Base-by-base conservation (phyloP, 306 rosid genomes). In the Arachis hypogaea region DNA sequence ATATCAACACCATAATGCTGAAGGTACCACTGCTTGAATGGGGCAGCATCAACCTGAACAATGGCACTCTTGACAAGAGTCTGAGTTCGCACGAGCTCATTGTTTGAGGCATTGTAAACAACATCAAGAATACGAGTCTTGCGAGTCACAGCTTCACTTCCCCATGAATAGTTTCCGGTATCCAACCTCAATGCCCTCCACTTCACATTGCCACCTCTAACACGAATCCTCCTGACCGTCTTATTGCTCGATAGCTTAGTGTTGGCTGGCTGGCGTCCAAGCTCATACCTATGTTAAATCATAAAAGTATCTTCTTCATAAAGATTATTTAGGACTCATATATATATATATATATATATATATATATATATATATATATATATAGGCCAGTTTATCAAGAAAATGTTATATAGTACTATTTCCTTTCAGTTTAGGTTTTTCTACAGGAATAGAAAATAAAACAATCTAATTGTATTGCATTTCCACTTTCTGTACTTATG, bases 1-100 rank as follows among this genome's bases (percentile, higher is more conserved):
- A 86, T 49, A 5, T 86, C 90, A 72, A 86, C 82, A 63, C 87
- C 90, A 72, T 86, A 86, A 59, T 86, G 90, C 75, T 86, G 90
- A 55, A 86, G 87, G 66, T 86, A 86, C 90, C 90, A 86, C 59
- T 83, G 90, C 77, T 86, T 86, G 46, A 86, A 86, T 10, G 90
- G 90, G 7, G 87, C 87, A 44, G 85, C 90, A 86, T 86, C 90
- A 5, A 86, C 87, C 55, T 86, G 87, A 9, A 86, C 87, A 64
- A 86, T 86, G 44, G 90, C 90, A 80, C 87, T 14, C 65, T 75
- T 83, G 70, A 86, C 90, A 33, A 83, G 76, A 16, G 90, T 86
- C 76, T 86, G 90, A 40, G 90, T 86, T 4, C 90, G 63, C 63
- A 86, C 90, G 54, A 86, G 85, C 45, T 86, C 90, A 10, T 86